phyloP scores from a whole-genome alignment of 352 stramenopile species.

The Phytophthora ohioensis region DNA sequence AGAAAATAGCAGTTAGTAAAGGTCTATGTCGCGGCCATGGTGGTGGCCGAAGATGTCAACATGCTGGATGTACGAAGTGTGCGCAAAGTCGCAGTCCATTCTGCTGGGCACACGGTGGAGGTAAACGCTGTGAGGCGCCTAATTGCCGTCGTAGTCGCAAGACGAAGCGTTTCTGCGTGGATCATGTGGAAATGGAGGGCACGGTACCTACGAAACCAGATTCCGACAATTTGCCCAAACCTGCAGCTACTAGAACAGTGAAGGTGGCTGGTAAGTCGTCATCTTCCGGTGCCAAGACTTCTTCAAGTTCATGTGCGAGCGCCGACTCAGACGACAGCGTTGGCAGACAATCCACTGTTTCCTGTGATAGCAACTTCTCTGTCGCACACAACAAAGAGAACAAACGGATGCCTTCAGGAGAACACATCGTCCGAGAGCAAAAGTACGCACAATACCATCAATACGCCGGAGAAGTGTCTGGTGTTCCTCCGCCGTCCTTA shows the following conservation, averaged over 20 bases:
- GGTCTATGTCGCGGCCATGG: slow-evolving; percentile 77
- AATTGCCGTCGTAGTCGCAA: slow-evolving; percentile 78
- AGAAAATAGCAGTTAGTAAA: slow-evolving; percentile 81
- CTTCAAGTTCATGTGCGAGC: slow-evolving; percentile 30
- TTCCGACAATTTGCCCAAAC: slow-evolving; percentile 9
- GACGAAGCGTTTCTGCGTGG: slow-evolving; percentile 81
- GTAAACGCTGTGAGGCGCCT: slow-evolving; percentile 73
- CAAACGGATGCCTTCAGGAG: slow-evolving; percentile 16
- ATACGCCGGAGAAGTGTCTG: slow-evolving; percentile 33
- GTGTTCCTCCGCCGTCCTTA: slow-evolving; percentile 25
- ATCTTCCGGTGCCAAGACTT: slow-evolving; percentile 13
- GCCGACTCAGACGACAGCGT: slow-evolving; percentile 63
- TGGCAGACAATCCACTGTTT: slow-evolving; percentile 44
- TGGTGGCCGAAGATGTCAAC: slow-evolving; percentile 71
- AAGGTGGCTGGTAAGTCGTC: slow-evolving; percentile 14
- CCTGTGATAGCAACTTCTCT: slow-evolving; percentile 48
- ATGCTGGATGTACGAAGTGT: slow-evolving; percentile 70
- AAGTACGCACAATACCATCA: slow-evolving; percentile 31
- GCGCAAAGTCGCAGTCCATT: slow-evolving; percentile 80
- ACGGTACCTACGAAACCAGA: slow-evolving; percentile 42
- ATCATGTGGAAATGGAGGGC: slow-evolving; percentile 75
- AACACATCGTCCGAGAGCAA: slow-evolving; percentile 12
- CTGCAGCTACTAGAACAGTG: not conserved
- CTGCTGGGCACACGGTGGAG: slow-evolving; percentile 79
- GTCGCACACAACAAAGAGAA: slow-evolving; percentile 41